phyloP scores from a whole-genome alignment of 306 rosid species.

The Corylus avellana region DNA sequence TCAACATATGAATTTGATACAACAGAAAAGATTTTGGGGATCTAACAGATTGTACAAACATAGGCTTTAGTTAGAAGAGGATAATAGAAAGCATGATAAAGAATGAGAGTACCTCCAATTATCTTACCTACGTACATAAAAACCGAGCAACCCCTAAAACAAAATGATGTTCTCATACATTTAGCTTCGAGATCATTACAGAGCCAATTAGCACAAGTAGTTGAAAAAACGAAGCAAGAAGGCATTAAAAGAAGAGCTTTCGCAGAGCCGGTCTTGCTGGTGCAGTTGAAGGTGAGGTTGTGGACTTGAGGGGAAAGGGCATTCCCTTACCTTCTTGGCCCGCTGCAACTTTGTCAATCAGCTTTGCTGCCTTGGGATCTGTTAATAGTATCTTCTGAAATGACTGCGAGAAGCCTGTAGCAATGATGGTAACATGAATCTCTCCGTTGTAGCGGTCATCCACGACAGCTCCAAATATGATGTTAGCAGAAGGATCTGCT shows the following conservation, averaged over 20 bases:
- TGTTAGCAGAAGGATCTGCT: slow-evolving; percentile 97
- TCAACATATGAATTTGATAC: neutral
- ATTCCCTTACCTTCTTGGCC: slow-evolving; percentile 67
- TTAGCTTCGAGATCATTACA: slow-evolving; percentile 51
- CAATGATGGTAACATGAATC: slow-evolving; percentile 89
- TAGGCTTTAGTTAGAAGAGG: too few species aligned
- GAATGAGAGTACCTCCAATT: neutral
- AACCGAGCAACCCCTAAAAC: neutral
- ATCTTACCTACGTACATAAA: neutral
- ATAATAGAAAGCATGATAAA: neutral
- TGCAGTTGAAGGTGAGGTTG: slow-evolving; percentile 43
- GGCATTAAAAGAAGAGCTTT: slow-evolving; percentile 72
- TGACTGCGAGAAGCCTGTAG: slow-evolving; percentile 93
- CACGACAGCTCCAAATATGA: slow-evolving; percentile 92
- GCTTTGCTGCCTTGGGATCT: slow-evolving; percentile 85
- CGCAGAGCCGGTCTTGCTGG: slow-evolving; percentile 55
- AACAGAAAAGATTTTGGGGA: too few species aligned
- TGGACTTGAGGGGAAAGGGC: slow-evolving; percentile 48
- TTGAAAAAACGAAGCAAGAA: neutral
- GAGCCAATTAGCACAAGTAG: slow-evolving; percentile 20
- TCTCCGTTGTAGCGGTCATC: slow-evolving; percentile 95
- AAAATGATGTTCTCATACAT: slow-evolving; percentile 19
- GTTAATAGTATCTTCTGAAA: slow-evolving; percentile 82
- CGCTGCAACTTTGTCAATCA: slow-evolving; percentile 55
- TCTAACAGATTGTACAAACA: too few species aligned